phyloP scores from a whole-genome alignment of 2,329 filamentous ascomycete species.

The Macrophomina pseudophaseolina region DNA sequence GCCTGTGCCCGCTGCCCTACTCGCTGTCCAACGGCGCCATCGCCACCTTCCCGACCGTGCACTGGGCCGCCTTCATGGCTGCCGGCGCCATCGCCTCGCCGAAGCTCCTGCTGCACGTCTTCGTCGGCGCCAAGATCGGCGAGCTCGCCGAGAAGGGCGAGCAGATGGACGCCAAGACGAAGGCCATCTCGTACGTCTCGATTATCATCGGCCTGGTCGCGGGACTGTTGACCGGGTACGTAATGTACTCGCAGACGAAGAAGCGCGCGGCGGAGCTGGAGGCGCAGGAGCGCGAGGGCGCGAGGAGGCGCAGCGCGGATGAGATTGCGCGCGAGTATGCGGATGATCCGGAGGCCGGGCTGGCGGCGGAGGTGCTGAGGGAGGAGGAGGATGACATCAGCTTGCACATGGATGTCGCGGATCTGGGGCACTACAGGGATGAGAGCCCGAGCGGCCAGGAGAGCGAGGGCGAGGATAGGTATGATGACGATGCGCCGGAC shows the following conservation, averaged over 20 bases:
- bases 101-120: slow-evolving; percentile 89
- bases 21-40: slow-evolving; percentile 93
- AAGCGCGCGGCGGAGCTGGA: slow-evolving; percentile 56
- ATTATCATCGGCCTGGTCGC: slow-evolving; percentile 75
- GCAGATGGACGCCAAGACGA: slow-evolving; percentile 79
- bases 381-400: slow-evolving; percentile 60
- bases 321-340: slow-evolving; percentile 48
- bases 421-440: slow-evolving; percentile 42
- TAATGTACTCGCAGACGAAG: slow-evolving; percentile 75
- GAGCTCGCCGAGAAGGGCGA: slow-evolving; percentile 81
- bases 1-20: slow-evolving; percentile 90
- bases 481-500: slow-evolving; percentile 44
- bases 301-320: slow-evolving; percentile 39
- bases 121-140: slow-evolving; percentile 84
- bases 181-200: slow-evolving; percentile 80
- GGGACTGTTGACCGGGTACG: slow-evolving; percentile 76
- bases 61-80: slow-evolving; percentile 73
- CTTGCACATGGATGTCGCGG: slow-evolving; percentile 42
- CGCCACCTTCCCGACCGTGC: slow-evolving; percentile 88
- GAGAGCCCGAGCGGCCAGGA: slow-evolving; percentile 39
- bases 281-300: slow-evolving; percentile 50
- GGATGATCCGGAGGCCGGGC: slow-evolving; percentile 52
- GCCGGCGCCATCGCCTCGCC: slow-evolving; percentile 83
- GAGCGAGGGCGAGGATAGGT: slow-evolving; percentile 42
- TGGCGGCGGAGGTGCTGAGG: slow-evolving; percentile 45